Evolutionary conservation across 2,329 filamentous ascomycete species (phyloP).

Genomic region (Nakataea oryzae): DNA sequence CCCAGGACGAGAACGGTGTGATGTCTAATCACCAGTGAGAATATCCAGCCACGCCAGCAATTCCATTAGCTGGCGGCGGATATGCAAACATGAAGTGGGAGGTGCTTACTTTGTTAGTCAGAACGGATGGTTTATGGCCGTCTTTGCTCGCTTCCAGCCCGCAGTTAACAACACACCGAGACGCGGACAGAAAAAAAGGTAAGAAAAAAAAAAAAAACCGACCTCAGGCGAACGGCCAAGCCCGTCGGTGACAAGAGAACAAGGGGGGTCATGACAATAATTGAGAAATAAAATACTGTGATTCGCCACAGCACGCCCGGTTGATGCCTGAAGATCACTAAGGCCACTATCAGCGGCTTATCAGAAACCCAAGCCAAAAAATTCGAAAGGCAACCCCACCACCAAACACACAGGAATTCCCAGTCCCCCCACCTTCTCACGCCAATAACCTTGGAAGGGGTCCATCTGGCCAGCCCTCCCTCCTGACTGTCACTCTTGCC

Average conservation of each 20-base stretch:
- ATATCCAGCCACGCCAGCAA: not conserved
- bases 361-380: conserved; percentile 1
- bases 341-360: conserved; percentile 1
- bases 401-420: not conserved
- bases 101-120: too few species aligned
- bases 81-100: not conserved
- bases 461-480: not conserved
- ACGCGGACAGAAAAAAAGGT: not conserved
- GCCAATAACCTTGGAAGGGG: conserved; percentile 1
- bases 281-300: not conserved
- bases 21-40: not conserved
- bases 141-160: not conserved
- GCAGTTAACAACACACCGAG: not conserved
- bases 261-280: not conserved
- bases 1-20: not conserved
- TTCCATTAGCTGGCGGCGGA: not conserved
- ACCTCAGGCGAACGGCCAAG: not conserved
- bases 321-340: not conserved
- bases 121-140: too few species aligned
- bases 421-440: conserved; percentile 1
- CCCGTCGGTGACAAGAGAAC: not conserved
- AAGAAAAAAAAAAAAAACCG: not conserved
- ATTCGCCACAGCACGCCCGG: not conserved
- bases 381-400: not conserved
- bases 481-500: not conserved